Base-by-base conservation (phyloP, 495 filamentous ascomycete species). In the Cercophora sp. region DNA sequence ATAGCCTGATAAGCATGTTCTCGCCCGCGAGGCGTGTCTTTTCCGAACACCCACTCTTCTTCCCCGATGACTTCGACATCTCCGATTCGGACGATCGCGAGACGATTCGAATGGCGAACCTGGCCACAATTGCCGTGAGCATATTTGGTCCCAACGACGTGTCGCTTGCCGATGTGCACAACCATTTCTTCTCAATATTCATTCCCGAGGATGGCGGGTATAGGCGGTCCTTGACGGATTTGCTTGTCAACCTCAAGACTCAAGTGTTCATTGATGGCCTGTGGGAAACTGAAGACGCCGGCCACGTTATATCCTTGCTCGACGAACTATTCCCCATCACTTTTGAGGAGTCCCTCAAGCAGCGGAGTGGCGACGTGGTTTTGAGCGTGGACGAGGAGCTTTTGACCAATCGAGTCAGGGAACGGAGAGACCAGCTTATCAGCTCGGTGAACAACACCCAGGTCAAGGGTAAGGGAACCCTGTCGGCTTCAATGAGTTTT, bases 171-270 rank as follows among this genome's bases (percentile, higher is more conserved):
- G 87, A 94, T 59, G 71, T 95, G 29, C 89, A 95, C 60, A 86
- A 93, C 22, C 78, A 85, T 56, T 95, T 96, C 59, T 76, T 94
- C 19, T 81, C 87, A 35, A 89, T 89, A 0, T 96, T 96, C 61
- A 80, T 95, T 3, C 84, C 86, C 0, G 84, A 89, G 51, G 84
- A 86, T 13, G 79, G 63, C 15, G 66, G 66, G 29, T 66, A 65
- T 51, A 61, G 57, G 34, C 48, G 79, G n/a, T 77, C 82, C 4
- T 62, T 96, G 27, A 72, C 88, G 15, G 86, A 87, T 46, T 57
- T 96, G 22, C 88, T 87, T 56, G 72, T 96, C 15, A 85, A 89
- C 49, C 74, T 96, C 15, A 96, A 96, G 65, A 95, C 91, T 1
- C 88, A 94, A 53, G 82, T 85, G 8, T 88, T 91, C 55, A 85